Evolutionary conservation across 768 basidiomycete species (phyloP).

Genomic region (Collybia mongolica): DNA sequence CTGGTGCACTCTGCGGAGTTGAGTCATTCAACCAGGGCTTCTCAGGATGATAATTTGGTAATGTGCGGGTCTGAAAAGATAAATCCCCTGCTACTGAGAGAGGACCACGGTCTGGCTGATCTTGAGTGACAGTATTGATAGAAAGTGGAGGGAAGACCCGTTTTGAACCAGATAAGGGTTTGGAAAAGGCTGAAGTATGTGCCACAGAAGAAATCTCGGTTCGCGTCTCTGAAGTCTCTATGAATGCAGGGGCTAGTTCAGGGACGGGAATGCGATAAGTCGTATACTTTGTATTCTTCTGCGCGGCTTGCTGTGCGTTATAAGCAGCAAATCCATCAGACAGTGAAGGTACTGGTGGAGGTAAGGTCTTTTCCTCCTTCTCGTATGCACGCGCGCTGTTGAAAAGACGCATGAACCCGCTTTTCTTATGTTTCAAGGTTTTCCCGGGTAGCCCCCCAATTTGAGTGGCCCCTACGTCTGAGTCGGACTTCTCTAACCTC

Average conservation of each 20-base stretch:
- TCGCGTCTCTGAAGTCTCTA: conserved; percentile 20
- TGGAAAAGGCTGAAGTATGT: not conserved
- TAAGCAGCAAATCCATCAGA: conserved; percentile 34
- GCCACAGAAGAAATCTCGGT: conserved; percentile 8
- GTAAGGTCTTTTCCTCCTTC: conserved; percentile 40
- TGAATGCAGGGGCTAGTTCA: conserved; percentile 32
- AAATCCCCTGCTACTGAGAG: conserved; percentile 20
- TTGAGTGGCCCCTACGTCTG: conserved; percentile 26
- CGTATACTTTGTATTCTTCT: conserved; percentile 23
- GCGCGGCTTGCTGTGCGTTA: conserved; percentile 17
- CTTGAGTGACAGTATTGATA: conserved; percentile 36
- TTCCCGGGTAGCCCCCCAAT: conserved; percentile 32
- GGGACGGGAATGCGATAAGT: conserved; percentile 42
- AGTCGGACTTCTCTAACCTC: conserved; percentile 42
- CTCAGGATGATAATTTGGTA: conserved; percentile 11
- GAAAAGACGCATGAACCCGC: conserved; percentile 79
- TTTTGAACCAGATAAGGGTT: conserved; percentile 25
- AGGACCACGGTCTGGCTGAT: conserved; percentile 15
- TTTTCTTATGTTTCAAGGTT: conserved; percentile 72
- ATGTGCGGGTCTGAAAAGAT: conserved; percentile 21
- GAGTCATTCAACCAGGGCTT: conserved; percentile 24
- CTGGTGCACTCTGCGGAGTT: conserved; percentile 62
- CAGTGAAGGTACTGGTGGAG: conserved; percentile 59
- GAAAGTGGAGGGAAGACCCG: conserved; percentile 38
- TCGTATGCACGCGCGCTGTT: conserved; percentile 51